Base-by-base conservation (phyloP, 352 stramenopile genomes). In the Pythium aphanidermatum region DNA sequence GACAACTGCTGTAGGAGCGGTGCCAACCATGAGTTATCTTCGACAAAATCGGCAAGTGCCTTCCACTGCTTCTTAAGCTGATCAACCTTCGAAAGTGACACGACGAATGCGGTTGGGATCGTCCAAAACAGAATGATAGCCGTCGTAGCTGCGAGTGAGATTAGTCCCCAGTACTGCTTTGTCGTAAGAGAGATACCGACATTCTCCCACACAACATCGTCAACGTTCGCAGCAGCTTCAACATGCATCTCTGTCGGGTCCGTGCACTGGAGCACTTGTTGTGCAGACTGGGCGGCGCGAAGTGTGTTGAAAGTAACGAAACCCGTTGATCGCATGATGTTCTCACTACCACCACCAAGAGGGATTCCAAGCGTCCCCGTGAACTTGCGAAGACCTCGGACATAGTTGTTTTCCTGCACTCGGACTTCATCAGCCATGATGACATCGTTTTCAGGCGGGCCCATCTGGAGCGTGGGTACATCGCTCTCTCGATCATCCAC, bases 61-160 rank as follows among this genome's bases (percentile, higher is more conserved):
- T 51, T 7, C 64, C 69, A 90, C 4, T 74, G 63, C 5, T 62
- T 27, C 48, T 78, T 60, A 1, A 92, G 54, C 11, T 62, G 63
- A 3, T 76, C 62, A 0, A 90, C 63, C 36, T 87, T 90, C 32
- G 77, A 72, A 33, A 92, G 68, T 0, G 75, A 77, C 38, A 92
- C 81, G 8, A 89, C 73, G 36, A 89, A 66, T 45, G 72, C 65
- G 26, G 81, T 92, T 16, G 81, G 81, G 30, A 92, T 73, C 10
- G 74, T 90, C 81, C 81, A 92, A 16, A 92, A 83, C 23, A 92
- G 35, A 43, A 92, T 92, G 33, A 92, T 89, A 9, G 60, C 74
- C 5, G 60, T 63, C 16, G 75, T 80, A 6, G 83, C 53, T 2
- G 51, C 66, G 24, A 77, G 51, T 7, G 78, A 90, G 42, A 90